Conservation (phyloP, 1,139 yeast genomes). For the Yamadazyma friedrichii region DNA sequence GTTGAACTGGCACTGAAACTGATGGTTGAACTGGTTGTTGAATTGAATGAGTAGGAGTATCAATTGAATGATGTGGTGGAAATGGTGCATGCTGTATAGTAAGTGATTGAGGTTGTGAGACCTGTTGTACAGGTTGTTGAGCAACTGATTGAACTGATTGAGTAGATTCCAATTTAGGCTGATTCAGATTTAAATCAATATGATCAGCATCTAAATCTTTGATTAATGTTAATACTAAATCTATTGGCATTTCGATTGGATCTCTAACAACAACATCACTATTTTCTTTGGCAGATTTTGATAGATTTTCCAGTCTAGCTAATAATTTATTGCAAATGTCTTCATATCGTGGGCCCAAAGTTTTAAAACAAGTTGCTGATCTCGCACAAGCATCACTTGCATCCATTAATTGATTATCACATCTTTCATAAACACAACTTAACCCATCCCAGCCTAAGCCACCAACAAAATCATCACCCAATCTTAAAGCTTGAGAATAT, state of each 20-base stretch:
- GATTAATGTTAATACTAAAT: not conserved
- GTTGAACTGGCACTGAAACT: too few relatives aligned
- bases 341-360: not conserved
- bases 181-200: constrained; percentile 11
- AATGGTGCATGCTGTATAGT: not conserved
- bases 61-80: constrained; percentile 5
- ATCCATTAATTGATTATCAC: constrained; percentile 58
- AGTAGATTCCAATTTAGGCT: too few relatives aligned
- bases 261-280: not conserved
- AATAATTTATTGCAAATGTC: not conserved
- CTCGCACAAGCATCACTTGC: constrained; percentile 60
- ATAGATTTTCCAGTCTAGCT: not conserved
- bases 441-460: constrained; percentile 69
- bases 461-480: constrained; percentile 49
- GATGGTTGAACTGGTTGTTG: not conserved
- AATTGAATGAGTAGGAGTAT: not conserved
- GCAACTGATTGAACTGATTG: too few relatives aligned
- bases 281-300: not conserved
- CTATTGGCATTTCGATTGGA: constrained; percentile 2
- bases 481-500: constrained; percentile 59
- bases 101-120: constrained; percentile 8
- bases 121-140: constrained; percentile 9
- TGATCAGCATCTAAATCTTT: constrained; percentile 38
- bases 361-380: constrained; percentile 40
- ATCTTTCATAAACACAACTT: constrained; percentile 61